These are phyloP conservation scores for Geotrichum klebahnii DNA, from an alignment of 1,139 yeast genomes.

Conservation along the genomic window DNA sequence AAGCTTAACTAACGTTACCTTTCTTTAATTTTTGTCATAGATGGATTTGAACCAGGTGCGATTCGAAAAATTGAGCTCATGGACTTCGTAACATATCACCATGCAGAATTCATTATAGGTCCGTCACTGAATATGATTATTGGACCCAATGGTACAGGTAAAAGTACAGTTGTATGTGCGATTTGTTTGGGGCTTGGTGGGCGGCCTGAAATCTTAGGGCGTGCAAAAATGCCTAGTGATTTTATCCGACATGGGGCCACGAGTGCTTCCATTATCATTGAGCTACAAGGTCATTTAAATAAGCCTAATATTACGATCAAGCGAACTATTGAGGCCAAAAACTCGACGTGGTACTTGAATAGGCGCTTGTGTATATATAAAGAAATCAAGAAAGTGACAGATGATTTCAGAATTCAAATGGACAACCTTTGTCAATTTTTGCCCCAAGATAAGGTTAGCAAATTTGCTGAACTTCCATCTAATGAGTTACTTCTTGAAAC, in stretches of 20 bases:
- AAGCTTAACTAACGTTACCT: neutral
- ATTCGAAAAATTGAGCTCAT: constrained; percentile 60
- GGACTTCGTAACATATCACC: constrained; percentile 79
- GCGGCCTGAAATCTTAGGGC: constrained; percentile 69
- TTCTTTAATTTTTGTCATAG: constrained; percentile 11
- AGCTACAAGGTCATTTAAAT: constrained; percentile 49
- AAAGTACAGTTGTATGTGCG: constrained; percentile 90
- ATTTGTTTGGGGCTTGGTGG: constrained; percentile 89
- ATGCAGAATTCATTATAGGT: constrained; percentile 72
- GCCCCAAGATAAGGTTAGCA: constrained; percentile 93
- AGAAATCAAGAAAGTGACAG: constrained; percentile 40
- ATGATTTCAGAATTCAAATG: constrained; percentile 64
- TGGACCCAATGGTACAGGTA: constrained; percentile 97
- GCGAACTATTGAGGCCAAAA: constrained; percentile 43
- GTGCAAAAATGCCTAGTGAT: constrained; percentile 61
- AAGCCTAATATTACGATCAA: constrained; percentile 42
- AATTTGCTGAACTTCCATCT: constrained; percentile 79
- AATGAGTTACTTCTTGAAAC: constrained; percentile 72
- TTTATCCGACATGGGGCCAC: constrained; percentile 74
- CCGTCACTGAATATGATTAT: constrained; percentile 88
- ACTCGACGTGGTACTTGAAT: constrained; percentile 54
- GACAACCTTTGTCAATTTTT: constrained; percentile 90
- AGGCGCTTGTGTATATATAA: constrained; percentile 44
- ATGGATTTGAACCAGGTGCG: constrained; percentile 51
- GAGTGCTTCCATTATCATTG: constrained; percentile 57